A percentile compares a stretch with the other conserved stretches of the same genome.
These are phyloP conservation scores for Debaryomyces prosopidis DNA, from an alignment of 805 yeast genomes.

Conservation along the genomic window DNA sequence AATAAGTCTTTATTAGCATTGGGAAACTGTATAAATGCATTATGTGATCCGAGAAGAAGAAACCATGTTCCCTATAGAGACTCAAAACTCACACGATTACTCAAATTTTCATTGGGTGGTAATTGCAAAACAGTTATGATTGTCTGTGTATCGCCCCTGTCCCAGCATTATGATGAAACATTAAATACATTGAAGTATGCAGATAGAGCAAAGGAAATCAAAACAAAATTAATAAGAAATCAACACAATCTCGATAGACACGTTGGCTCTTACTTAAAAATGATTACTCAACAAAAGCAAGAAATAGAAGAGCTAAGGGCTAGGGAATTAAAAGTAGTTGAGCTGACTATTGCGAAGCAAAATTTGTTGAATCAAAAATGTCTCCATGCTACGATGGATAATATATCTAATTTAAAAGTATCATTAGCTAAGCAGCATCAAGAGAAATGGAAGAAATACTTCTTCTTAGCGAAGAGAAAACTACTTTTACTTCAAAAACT, in stretches of 20 bases:
- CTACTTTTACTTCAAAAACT: constrained; percentile 43
- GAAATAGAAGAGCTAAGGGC: constrained; percentile 69
- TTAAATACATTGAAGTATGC: constrained; percentile 90
- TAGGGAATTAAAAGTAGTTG: constrained; percentile 49
- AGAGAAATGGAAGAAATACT: constrained; percentile 44
- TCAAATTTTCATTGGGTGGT: constrained; percentile 90
- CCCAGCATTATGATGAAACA: constrained; percentile 89
- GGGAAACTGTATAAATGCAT: constrained; percentile 92
- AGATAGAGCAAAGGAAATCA: constrained; percentile 85
- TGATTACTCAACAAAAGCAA: constrained; percentile 77
- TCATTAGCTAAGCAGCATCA: constrained; percentile 45
- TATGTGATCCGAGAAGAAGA: constrained; percentile 68
- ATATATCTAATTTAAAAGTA: constrained; percentile 40
- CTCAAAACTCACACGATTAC: constrained; percentile 81
- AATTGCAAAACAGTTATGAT: constrained; percentile 96
- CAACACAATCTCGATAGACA: constrained; percentile 76
- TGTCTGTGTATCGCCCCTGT: constrained; percentile 88
- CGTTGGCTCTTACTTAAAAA: constrained; percentile 79
- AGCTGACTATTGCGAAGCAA: constrained; percentile 35
- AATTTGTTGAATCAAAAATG: constrained; percentile 39
- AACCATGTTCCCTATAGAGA: constrained; percentile 89
- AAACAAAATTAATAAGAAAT: constrained; percentile 75
- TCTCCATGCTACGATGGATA: constrained; percentile 38
- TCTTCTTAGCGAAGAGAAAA: constrained; percentile 48
- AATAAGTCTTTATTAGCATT: constrained; percentile 84